Conservation (phyloP, 1,284 basidiomycete genomes). For the Irpex rosettiformis region DNA sequence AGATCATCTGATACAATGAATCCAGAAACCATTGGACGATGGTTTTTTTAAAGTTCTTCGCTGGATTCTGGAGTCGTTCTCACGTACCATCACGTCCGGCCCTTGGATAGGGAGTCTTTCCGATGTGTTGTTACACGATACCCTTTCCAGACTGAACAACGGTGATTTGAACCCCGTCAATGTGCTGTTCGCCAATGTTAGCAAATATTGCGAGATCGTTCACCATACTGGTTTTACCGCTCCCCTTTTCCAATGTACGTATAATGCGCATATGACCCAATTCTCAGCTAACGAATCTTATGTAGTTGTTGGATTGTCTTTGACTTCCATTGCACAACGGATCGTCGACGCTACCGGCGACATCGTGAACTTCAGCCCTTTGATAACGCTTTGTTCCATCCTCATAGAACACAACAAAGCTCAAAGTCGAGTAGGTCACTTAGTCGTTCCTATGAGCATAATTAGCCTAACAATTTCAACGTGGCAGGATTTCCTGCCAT, state of each 20-base stretch:
- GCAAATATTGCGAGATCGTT: slow-evolving; percentile 48
- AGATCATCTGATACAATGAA: no score
- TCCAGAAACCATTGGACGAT: slow-evolving; percentile 44
- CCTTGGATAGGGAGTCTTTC: slow-evolving; percentile 35
- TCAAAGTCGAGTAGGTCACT: slow-evolving; percentile 46
- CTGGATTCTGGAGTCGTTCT: slow-evolving; percentile 26
- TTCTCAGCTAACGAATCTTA: slow-evolving; percentile 8
- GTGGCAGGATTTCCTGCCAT: slow-evolving; percentile 52
- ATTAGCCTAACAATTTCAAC: neutral
- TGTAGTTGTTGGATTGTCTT: slow-evolving; percentile 52
- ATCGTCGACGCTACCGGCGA: slow-evolving; percentile 47
- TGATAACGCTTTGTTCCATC: slow-evolving; percentile 47
- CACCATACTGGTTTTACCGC: slow-evolving; percentile 47
- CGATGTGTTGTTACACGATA: slow-evolving; percentile 55
- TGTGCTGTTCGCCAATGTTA: slow-evolving; percentile 50
- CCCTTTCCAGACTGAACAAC: slow-evolving; percentile 44
- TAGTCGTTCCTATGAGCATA: slow-evolving; percentile 1
- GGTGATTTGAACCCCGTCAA: slow-evolving; percentile 45
- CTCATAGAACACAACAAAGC: slow-evolving; percentile 59
- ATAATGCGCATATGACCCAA: neutral
- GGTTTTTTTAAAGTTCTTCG: slow-evolving; percentile 50
- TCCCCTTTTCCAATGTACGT: slow-evolving; percentile 54
- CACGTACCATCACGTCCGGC: slow-evolving; percentile 28
- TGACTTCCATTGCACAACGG: slow-evolving; percentile 50
- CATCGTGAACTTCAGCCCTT: slow-evolving; percentile 49